Base-by-base conservation (phyloP, 805 yeast species). In the Maudiozyma bulderi region DNA sequence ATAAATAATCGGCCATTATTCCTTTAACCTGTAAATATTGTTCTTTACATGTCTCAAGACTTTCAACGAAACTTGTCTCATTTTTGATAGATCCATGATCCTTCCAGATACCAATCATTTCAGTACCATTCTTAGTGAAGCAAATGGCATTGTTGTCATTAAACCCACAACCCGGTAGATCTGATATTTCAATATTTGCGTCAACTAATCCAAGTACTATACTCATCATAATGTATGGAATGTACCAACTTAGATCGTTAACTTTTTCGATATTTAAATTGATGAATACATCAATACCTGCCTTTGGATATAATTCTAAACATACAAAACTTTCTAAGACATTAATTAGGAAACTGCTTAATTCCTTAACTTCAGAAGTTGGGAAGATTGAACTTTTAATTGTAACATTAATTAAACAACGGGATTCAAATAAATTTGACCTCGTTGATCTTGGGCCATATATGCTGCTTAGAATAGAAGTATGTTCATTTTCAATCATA, bases 391-490 rank as follows among this genome's bases (percentile, higher is more conserved):
- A 64, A 47, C 72, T 71, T 47, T 70, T 68, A 34, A 71, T 50
- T 31, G 64, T 68, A 13, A 86, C 88, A 30, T 81, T 75, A 40
- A 86, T 67, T 5, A 80, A 72, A 3, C 90, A 90, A 46, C 78
- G 71, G 26, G 83, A 80, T 38, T 78, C 73, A 62, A 83, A 86
- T 4, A 86, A 76, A 2, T 88, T 87, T 5, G 50, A 46, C 52
- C 86, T 73, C 52, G 78, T 81, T 7, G 98, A 96, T 55, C 89
- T 74, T 4, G 98, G 98, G 0, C 98, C 98, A 65, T 81, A 86
- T 0, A 91, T 81, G 4, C 88, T 75, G 1, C 84, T 83, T 48
- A 82, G 78, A 6, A 88, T 66, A 43, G 81, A 58, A 2, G 58
- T 50, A 37, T 51, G 47, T 29, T 77, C 77, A 29, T 77, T 73